Base-by-base conservation (phyloP, 805 yeast genomes). In the Maudiozyma saulgeensis region DNA sequence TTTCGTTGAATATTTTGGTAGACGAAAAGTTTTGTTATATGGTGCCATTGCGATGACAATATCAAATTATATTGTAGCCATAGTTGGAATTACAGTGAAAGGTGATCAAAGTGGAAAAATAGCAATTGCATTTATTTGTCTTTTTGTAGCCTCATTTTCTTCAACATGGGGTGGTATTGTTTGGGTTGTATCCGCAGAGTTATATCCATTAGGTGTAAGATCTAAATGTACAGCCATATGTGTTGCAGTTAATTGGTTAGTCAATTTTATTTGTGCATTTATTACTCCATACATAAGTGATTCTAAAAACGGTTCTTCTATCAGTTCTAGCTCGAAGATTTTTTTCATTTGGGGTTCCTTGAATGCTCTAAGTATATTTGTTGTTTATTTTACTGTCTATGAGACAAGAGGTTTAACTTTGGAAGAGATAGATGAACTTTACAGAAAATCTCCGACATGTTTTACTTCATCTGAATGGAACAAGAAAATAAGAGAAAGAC, bases 161-260 rank as follows among this genome's bases (percentile, higher is more conserved):
- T 74, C 87, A 6, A 76, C 88, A 8, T 86, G 93, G 93, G 95
- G 93, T 56, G 91, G 91, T 8, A 76, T 79, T 23, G 81, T 78
- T n/a, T 86, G 93, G 93, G 93, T 81, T 19, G 68, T 78, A 21
- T 75, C 78, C 21, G 81, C 82, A 46, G 84, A 80, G 63, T 73
- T 84, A 41, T 86, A 76, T 61, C 81, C 87, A 21, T 69, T 86
- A 46, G 80, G 87, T 45, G 80, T 85, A 35, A 76, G 95, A 60
- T 88, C 86, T 54, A 82, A 81, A 61, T 84, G 90, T 15, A 84
- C 84, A 28, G 80, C 93, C 8, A 64, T 86, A 25, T 78, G 87
- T 28, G 84, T 87, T 1, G 83, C 91, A 2, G 78, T 88, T n/a
- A 86, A 86, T 65, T 86, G 93, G 95, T 55, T 84, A 28, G 82